Evolutionary conservation across 306 rosid species (phyloP), one percentile per base, ranked within the genome.

Genomic region (Astragalus membranaceus): DNA sequence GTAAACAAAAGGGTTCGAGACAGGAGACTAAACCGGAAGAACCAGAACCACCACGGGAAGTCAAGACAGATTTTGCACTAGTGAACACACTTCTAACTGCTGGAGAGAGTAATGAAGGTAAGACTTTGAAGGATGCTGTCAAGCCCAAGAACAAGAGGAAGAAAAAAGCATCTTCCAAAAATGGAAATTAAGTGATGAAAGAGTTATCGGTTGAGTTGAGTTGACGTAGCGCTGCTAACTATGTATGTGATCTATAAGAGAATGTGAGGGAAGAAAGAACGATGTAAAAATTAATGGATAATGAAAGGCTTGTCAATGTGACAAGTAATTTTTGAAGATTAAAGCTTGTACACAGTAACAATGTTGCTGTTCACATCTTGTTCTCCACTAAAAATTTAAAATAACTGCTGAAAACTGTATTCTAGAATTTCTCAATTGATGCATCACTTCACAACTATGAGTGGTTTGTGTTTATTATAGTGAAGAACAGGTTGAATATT

Each of bases 111-210:
- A 81, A 69, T 52, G 87, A 79, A 77, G 89, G 70, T 63, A 89
- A 81, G 74, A 87, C 92, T 50, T 72, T 92, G 64, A 81, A 79
- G 75, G 98, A 89, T 78, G 98, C 96, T 2, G 98, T 92, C 75
- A 92, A 89, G 75, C 84, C 85, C 51, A 89, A 90, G 74, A 77
- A 85, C 81, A 87, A 41, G 77, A 87, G 94, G 57, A 85, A 79
- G 81, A 89, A 86, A 74, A 86, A 59, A 49, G 41, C 67, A 50
- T n/a, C 83, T 73, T 63, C 86, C 51, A 53, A 47, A n/a, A 66
- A 58, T 46, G 76, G 64, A 69, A 87, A 85, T 70, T 88, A 83
- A 85, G 64, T 56, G 60, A 44, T 70, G 79, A 83, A 82, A 68
- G 71, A 44, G 53, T 49, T 49, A 54, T 62, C 35, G 1, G 23